These are phyloP conservation scores for Allium cepa DNA, from an alignment of 106 monocot species.

Conservation along the genomic window DNA sequence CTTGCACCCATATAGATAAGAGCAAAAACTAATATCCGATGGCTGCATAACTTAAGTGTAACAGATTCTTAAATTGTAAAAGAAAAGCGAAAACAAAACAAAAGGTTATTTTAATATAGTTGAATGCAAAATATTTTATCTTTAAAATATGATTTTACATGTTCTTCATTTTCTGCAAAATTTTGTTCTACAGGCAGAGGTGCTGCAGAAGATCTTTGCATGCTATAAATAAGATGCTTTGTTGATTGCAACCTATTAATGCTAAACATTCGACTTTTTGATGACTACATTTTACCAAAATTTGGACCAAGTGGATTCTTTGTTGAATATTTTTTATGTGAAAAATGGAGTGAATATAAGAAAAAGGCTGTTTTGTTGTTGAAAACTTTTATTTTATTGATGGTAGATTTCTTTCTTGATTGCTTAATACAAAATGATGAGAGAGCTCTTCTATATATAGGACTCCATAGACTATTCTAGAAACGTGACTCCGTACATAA, in stretches of 20 bases:
- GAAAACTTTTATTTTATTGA: no score
- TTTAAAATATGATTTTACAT: background rate
- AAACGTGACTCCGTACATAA: no score
- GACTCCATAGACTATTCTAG: no score
- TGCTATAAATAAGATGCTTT: slow-evolving; percentile 15
- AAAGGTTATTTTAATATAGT: no score
- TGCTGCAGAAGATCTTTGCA: slow-evolving; percentile 1
- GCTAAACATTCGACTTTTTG: slow-evolving; percentile 22
- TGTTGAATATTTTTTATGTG: no score
- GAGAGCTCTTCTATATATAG: no score
- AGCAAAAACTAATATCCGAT: slow-evolving; percentile 59
- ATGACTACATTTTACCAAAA: slow-evolving; percentile 21
- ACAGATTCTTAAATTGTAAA: slow-evolving; percentile 7
- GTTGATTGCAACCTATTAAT: slow-evolving; percentile 18
- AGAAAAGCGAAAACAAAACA: no score
- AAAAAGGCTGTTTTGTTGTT: no score
- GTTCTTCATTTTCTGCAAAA: slow-evolving; percentile 4
- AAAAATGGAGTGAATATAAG: no score
- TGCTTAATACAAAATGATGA: no score
- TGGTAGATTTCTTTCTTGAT: no score
- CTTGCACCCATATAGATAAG: slow-evolving; percentile 55
- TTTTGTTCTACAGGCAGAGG: slow-evolving; percentile 19
- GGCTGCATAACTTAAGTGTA: slow-evolving; percentile 42
- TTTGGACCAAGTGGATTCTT: slow-evolving; percentile 11
- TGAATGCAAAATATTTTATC: no score